Percentiles rank a stretch among this genome's conserved stretches.
Evolutionary conservation across 2,329 filamentous ascomycete species (phyloP).

Genomic region (Zymoseptoria pseudotritici): DNA sequence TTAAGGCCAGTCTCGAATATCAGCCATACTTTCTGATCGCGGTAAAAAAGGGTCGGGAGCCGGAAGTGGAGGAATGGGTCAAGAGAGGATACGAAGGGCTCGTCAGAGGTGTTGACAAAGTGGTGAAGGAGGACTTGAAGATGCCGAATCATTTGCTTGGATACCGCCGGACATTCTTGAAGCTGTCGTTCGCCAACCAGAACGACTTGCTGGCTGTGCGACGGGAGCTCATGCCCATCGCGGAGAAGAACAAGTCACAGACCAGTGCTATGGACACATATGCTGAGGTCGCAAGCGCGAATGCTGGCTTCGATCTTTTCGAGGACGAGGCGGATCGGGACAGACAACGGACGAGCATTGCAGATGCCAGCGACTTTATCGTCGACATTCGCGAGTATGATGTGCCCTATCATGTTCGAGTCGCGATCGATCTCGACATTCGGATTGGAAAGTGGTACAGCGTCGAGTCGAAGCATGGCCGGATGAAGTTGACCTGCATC

Average conservation of each 20-base stretch:
- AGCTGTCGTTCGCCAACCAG: slow-evolving; percentile 82
- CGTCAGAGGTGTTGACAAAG: slow-evolving; percentile 65
- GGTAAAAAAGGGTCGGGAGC: slow-evolving; percentile 77
- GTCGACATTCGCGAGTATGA: slow-evolving; percentile 98
- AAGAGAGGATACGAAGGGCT: slow-evolving; percentile 71
- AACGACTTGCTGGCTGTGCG: slow-evolving; percentile 76
- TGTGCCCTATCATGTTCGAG: slow-evolving; percentile 97
- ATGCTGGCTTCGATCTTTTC: slow-evolving; percentile 87
- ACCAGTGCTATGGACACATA: slow-evolving; percentile 98
- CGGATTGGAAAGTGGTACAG: slow-evolving; percentile 96
- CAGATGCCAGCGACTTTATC: slow-evolving; percentile 93
- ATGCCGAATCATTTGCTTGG: slow-evolving; percentile 86
- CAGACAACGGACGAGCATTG: slow-evolving; percentile 64
- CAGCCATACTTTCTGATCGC: slow-evolving; percentile 95
- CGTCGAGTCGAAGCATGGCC: slow-evolving; percentile 86
- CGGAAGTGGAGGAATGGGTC: slow-evolving; percentile 94
- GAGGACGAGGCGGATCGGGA: slow-evolving; percentile 81
- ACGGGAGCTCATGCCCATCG: slow-evolving; percentile 77
- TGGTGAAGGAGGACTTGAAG: slow-evolving; percentile 83
- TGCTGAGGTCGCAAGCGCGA: slow-evolving; percentile 85
- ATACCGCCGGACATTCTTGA: slow-evolving; percentile 79
- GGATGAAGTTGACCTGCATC: slow-evolving; percentile 74
- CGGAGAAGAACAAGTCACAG: slow-evolving; percentile 93
- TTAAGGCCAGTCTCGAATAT: slow-evolving; percentile 94
- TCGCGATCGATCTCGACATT: slow-evolving; percentile 93